Evolutionary conservation across 2,329 filamentous ascomycete species (phyloP).

Genomic region (Chaetomiaceae sp.): DNA sequence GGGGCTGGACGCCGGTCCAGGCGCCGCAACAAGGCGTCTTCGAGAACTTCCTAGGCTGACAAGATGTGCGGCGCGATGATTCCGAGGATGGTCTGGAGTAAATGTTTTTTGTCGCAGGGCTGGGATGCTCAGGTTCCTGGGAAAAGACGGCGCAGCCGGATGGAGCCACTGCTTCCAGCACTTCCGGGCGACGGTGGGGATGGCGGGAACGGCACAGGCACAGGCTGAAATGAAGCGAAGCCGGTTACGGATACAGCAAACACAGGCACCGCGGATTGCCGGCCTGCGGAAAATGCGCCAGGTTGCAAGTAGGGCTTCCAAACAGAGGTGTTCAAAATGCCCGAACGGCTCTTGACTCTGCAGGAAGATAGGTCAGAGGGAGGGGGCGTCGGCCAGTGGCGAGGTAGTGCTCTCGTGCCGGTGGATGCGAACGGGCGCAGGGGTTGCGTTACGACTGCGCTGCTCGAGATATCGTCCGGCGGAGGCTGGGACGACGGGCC

Average conservation of each 20-base stretch:
- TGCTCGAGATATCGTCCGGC: constrained; percentile 14
- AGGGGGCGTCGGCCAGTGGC: constrained; percentile 16
- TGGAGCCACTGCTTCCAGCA: constrained; percentile 14
- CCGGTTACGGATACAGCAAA: constrained; percentile 21
- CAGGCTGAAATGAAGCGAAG: constrained; percentile 23
- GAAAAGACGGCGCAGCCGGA: constrained; percentile 16
- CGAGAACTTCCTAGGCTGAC: constrained; percentile 9
- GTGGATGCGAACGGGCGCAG: constrained; percentile 4
- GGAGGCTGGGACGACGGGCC: constrained; percentile 2
- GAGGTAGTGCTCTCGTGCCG: constrained; percentile 3
- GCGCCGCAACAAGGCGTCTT: constrained; percentile 13
- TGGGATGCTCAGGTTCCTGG: too few relatives aligned
- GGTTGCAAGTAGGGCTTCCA: too few relatives aligned
- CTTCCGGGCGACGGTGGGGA: constrained; percentile 19
- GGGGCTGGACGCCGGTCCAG: constrained; percentile 1
- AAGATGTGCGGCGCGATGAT: constrained; percentile 13
- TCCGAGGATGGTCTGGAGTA: constrained; percentile 1
- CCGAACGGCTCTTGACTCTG: too few relatives aligned
- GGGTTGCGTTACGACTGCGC: not conserved
- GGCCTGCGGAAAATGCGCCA: constrained; percentile 14
- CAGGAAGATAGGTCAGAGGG: constrained; percentile 2
- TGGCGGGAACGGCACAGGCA: constrained; percentile 22
- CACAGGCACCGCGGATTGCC: constrained; percentile 3
- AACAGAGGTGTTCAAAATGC: too few relatives aligned
- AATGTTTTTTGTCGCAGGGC: not conserved